Evolutionary conservation across 2,329 filamentous ascomycete genomes (phyloP).

Genomic region (Trematosphaeria pertusa): DNA sequence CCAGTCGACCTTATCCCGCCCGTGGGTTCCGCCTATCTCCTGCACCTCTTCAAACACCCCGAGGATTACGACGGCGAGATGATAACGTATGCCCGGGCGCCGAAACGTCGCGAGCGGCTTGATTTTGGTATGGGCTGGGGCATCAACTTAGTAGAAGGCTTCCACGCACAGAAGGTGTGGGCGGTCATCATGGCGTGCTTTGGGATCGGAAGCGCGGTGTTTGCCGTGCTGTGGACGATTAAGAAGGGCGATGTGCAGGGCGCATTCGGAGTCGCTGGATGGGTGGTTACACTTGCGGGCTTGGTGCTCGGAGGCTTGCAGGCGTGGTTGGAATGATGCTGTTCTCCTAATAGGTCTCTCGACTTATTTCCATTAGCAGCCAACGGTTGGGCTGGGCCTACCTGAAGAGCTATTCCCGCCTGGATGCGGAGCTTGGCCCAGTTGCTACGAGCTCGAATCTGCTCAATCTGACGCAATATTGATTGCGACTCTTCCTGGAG

Average conservation of each 20-base stretch:
- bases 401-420: not conserved
- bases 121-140: slow-evolving; percentile 49
- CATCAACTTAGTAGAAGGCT: slow-evolving; percentile 49
- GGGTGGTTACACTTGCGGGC: slow-evolving; percentile 42
- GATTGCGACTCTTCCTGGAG: too few relatives aligned
- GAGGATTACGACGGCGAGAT: slow-evolving; percentile 49
- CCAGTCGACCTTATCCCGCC: slow-evolving; percentile 48
- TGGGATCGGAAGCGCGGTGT: slow-evolving; percentile 41
- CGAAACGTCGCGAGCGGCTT: slow-evolving; percentile 41
- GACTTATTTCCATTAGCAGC: too few relatives aligned
- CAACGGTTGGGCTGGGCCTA: not conserved
- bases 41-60: slow-evolving; percentile 50
- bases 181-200: slow-evolving; percentile 35
- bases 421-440: not conserved
- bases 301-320: slow-evolving; percentile 44
- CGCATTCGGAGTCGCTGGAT: slow-evolving; percentile 50
- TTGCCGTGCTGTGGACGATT: slow-evolving; percentile 44
- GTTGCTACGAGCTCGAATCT: not conserved
- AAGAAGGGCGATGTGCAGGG: slow-evolving; percentile 46
- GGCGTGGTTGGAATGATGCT: slow-evolving; percentile 38
- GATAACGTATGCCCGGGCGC: slow-evolving; percentile 46
- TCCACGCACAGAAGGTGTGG: slow-evolving; percentile 47
- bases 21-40: slow-evolving; percentile 46
- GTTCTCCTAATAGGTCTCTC: too few relatives aligned
- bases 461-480: not conserved